phyloP scores from a whole-genome alignment of 306 rosid genomes.

The Carpinus fangiana region DNA sequence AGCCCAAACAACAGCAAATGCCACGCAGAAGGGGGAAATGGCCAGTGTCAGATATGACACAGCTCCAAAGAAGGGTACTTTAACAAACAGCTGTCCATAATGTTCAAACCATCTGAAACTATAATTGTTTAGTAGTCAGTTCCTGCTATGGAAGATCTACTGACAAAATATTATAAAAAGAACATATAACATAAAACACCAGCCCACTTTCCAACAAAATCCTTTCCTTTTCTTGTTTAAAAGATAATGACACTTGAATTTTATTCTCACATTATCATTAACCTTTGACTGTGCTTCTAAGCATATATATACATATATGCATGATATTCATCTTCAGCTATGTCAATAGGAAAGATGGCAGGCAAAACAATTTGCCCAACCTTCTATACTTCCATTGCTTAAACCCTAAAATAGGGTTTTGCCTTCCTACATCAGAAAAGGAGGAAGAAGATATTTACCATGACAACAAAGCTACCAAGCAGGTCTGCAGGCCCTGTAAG shows the following conservation, averaged over 20 bases:
- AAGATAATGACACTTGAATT: not conserved
- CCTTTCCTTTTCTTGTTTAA: constrained; percentile 1
- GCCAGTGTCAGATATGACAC: constrained; percentile 87
- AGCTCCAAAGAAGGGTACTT: constrained; percentile 88
- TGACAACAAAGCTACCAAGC: constrained; percentile 84
- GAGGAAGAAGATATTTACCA: constrained; percentile 53
- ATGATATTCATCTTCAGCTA: not conserved
- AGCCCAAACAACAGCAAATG: constrained; percentile 88
- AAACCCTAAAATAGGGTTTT: too few relatives aligned
- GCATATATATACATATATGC: not conserved
- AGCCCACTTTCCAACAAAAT: not conserved
- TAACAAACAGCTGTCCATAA: constrained; percentile 69
- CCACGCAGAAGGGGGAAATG: constrained; percentile 86
- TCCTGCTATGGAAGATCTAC: constrained; percentile 19
- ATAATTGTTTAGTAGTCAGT: constrained; percentile 45
- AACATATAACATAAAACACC: constrained; percentile 7
- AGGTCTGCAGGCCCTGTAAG: constrained; percentile 96
- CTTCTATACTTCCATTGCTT: not conserved
- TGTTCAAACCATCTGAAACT: constrained; percentile 96
- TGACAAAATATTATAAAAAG: constrained; percentile 10
- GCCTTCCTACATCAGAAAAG: not conserved
- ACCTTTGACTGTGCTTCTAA: not conserved
- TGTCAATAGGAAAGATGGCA: not conserved
- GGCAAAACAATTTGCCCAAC: not conserved
- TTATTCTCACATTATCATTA: constrained; percentile 1